These are phyloP conservation scores for Cryptococcus hybrid DNA, from an alignment of 1,284 basidiomycete species.

Conservation along the genomic window DNA sequence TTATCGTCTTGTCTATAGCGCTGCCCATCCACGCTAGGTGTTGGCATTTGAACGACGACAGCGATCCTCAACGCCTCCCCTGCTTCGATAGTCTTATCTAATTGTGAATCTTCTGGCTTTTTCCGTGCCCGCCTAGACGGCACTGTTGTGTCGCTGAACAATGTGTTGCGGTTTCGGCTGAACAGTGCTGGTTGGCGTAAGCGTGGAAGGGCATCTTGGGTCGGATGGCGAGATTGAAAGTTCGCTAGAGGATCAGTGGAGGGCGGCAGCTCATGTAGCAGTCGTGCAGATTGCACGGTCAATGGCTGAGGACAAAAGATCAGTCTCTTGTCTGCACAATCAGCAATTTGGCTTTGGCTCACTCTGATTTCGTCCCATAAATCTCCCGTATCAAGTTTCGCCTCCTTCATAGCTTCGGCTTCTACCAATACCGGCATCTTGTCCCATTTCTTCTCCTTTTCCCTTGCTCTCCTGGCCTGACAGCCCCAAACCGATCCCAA, in stretches of 20 bases:
- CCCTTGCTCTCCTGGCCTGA: constrained; percentile 6
- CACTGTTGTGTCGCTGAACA: too few relatives aligned
- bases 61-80: constrained; percentile 34
- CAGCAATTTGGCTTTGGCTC: not conserved
- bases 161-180: too few relatives aligned
- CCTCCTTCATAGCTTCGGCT: constrained; percentile 2
- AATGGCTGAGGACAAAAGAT: not conserved
- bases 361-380: not conserved
- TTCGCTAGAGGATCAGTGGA: too few relatives aligned
- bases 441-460: constrained; percentile 4
- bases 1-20: constrained; percentile 13
- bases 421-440: constrained; percentile 8
- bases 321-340: too few relatives aligned
- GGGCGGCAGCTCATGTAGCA: not conserved
- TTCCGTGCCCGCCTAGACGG: too few relatives aligned
- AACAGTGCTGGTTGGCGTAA: too few relatives aligned
- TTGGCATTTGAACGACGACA: constrained; percentile 40
- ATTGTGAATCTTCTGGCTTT: constrained; percentile 1
- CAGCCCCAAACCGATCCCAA: constrained; percentile 11
- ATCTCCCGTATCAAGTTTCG: constrained; percentile 1
- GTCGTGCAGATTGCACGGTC: not conserved
- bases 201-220: too few relatives aligned
- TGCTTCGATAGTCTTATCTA: constrained; percentile 10
- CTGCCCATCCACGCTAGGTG: not conserved
- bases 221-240: too few relatives aligned